Base-by-base conservation (phyloP, 768 basidiomycete genomes). In the Calocera cornea region DNA sequence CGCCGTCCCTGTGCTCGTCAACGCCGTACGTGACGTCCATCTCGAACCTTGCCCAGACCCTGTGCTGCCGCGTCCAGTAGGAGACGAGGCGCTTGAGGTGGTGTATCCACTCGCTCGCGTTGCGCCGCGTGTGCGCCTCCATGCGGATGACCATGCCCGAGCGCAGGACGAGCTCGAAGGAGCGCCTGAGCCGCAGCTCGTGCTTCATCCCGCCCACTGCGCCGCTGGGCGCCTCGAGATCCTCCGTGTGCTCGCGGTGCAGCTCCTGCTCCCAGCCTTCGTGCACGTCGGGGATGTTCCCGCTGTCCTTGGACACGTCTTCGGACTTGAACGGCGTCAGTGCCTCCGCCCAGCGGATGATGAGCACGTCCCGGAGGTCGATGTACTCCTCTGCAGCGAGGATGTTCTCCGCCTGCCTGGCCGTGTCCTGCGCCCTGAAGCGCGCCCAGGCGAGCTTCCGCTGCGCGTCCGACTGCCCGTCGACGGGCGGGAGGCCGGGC, bases 101-200 rank as follows among this genome's bases (percentile, higher is more conserved):
- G 64, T 84, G 82, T 64, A 97, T 85, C 95, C 95, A 97, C 73
- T 97, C 93, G 64, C 86, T 74, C 0, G 90, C 89, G 50, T 87
- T 80, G 34, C 74, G 78, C 66, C 83, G 79, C 27, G 86, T 86
- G 78, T 87, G 79, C 40, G 86, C 80, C 90, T 97, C 92, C 66
- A 92, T 90, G 19, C 87, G 80, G 65, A 92, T 75, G 16, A 88
- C 81, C 34, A 80, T 79, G 1, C 92, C 92, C 11, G 84, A 85
- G 24, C 79, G 82, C 66, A 92, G 79, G 65, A 87, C 76, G 41
- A 95, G 77, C 74, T 94, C 90, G 70, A 97, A 95, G 1, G 85
- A 85, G 54, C 91, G 80, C 69, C 82, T 81, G 77, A 86, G 83
- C 68, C 80, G 81, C 68, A 86, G 68, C 38, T 60, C 14, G 7